Evolutionary conservation across 805 yeast species (phyloP), one percentile per base, ranked within the genome.

Genomic region (Candida schatavii): DNA sequence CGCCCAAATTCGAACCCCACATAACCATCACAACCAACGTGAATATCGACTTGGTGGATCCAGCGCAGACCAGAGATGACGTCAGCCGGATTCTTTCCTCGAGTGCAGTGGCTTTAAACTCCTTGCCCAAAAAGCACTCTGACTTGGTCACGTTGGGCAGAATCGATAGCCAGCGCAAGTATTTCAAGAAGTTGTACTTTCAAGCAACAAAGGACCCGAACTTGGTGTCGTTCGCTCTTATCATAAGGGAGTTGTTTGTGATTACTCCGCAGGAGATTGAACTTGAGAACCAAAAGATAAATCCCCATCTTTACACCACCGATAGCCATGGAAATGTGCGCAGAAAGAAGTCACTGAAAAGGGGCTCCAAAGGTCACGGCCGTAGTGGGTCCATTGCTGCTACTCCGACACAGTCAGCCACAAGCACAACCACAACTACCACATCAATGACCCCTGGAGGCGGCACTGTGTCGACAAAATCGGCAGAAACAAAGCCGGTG

Each of bases 1-100:
- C 88, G 1, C 84, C 85, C 2, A 57, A 54, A 23, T 81, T 85
- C 51, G 85, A 78, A 46, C 95, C 95, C 3, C 95, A 86, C 56
- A 71, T 87, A 27, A 87, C 95, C 1, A 70, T 86, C 21, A 79
- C 88, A 2, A 73, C 88, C n/a, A 74, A 78, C 43, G 65, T 86
- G 25, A 65, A 60, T 1, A 64, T 82, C 21, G 62, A 68, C 43
- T 47, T 64, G 45, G 60, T 57, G 6, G 61, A 66, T 36, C 46
- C 60, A 14, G 56, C 46, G 10, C 59, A 68, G 20, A 66, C 72
- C 10, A 71, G 72, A 32, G 77, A 76, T 11, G 87, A 83, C 44
- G 83, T 80, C 1, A 77, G 77, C 46, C 68, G 72, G 25, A 76
- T 83, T 6, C 66, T 85, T 15, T 78, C 74, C 22, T 72, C 81